Base-by-base conservation (phyloP, 331 rosid species). In the Arachis monticola region DNA sequence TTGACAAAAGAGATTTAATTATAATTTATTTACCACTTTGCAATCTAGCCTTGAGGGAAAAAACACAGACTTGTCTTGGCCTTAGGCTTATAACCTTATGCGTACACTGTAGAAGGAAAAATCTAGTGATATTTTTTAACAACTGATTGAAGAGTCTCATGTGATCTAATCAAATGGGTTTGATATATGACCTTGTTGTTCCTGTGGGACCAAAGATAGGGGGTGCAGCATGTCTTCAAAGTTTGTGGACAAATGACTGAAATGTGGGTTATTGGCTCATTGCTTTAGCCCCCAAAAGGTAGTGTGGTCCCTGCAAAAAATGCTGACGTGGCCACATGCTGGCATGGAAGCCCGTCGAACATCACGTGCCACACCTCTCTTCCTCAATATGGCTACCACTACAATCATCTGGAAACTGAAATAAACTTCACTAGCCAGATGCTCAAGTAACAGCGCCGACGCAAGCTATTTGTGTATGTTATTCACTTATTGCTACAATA, bases 321-420 rank as follows among this genome's bases (percentile, higher is more conserved):
- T 17, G 51, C 12, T 76, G 61, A 74, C 70, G 74, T 82, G 67
- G 78, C 64, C 72, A 50, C 72, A 50, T 30, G 5, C 62, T 35
- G 69, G 71, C 57, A 14, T 79, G 63, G 80, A 85, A 55, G 8
- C 40, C 42, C 77, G 62, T 73, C 32, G 73, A 58, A 52, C 44
- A 72, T 64, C 84, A 67, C 84, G 82, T 75, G 78, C 84, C 45
- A 14, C 44, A 0, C 32, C 62, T 68, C 48, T 30, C 40, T 35
- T 0, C 40, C 40, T 35, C 40, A 35, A 35, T 35, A 35, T 35
- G 3, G 2, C 17, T 4, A 48, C 10, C 6, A 8, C 57, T 47
- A 13, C 41, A 14, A 51, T 17, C 10, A 22, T 22, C 27, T 41
- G 42, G 53, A 60, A 27, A 11, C 40, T 47, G 42, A 38, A 22